Conservation (phyloP, 768 basidiomycete genomes). For the Leccinellum luteum region DNA sequence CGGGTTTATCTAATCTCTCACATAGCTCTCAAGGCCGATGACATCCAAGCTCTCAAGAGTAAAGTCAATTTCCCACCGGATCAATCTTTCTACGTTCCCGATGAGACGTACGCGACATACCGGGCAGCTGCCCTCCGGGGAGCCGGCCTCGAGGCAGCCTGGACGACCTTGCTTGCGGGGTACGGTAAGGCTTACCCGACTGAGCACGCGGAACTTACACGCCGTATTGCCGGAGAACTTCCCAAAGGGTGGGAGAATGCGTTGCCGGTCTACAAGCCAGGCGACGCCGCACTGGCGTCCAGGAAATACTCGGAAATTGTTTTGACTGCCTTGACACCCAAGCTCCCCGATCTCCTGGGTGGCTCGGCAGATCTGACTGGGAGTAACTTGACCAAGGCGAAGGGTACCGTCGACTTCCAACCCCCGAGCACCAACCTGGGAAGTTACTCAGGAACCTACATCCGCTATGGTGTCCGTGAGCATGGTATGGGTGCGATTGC, state of each 20-base stretch:
- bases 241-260: slow-evolving; percentile 84
- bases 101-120: slow-evolving; percentile 70
- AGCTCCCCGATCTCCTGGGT: slow-evolving; percentile 81
- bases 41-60: slow-evolving; percentile 77
- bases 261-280: slow-evolving; percentile 81
- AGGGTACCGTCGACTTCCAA: slow-evolving; percentile 87
- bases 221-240: slow-evolving; percentile 80
- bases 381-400: slow-evolving; percentile 87
- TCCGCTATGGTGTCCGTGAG: slow-evolving; percentile 96
- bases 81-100: slow-evolving; percentile 73
- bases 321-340: slow-evolving; percentile 69
- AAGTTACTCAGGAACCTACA: slow-evolving; percentile 81
- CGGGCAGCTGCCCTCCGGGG: slow-evolving; percentile 66
- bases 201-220: slow-evolving; percentile 82
- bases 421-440: slow-evolving; percentile 83
- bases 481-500: slow-evolving; percentile 97
- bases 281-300: slow-evolving; percentile 83
- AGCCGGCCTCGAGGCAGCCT: slow-evolving; percentile 67
- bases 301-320: slow-evolving; percentile 93
- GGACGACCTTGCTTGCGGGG: slow-evolving; percentile 63
- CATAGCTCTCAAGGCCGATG: slow-evolving; percentile 88
- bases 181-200: slow-evolving; percentile 79
- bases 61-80: slow-evolving; percentile 82
- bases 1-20: slow-evolving; percentile 5
- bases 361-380: slow-evolving; percentile 93